phyloP scores from a whole-genome alignment of 2,329 filamentous ascomycete species.

The Calycina herbarum region DNA sequence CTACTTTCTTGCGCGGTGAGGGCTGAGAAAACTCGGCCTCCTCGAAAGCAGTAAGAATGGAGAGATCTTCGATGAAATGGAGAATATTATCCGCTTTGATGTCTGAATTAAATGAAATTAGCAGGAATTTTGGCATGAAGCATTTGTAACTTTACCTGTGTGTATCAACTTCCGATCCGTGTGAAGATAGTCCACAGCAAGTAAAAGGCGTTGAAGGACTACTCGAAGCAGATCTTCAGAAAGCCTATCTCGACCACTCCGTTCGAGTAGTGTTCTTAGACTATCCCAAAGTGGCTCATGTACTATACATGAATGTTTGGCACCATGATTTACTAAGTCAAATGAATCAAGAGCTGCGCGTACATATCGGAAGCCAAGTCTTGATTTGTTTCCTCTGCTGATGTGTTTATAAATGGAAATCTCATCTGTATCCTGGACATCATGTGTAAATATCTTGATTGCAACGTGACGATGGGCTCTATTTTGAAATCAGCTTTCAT shows the following conservation, averaged over 20 bases:
- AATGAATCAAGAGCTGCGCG: conserved; percentile 42
- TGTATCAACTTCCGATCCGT: conserved; percentile 47
- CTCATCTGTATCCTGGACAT: conserved; percentile 16
- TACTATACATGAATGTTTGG: conserved; percentile 40
- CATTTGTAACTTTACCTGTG: conserved; percentile 40
- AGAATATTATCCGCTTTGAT: conserved; percentile 51
- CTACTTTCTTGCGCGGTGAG: conserved; percentile 43
- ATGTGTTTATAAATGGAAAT: conserved; percentile 46
- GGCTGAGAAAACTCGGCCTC: conserved; percentile 43
- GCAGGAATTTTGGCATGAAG: conserved; percentile 11
- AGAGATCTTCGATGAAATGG: conserved; percentile 40
- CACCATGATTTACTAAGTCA: conserved; percentile 38
- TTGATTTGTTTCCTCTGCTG: conserved; percentile 27
- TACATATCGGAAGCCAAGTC: conserved; percentile 38
- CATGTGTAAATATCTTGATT: conserved; percentile 23
- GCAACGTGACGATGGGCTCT: conserved; percentile 20
- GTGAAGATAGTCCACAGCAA: conserved; percentile 48
- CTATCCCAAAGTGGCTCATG: conserved; percentile 47
- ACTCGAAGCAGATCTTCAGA: conserved; percentile 39
- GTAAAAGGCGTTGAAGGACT: conserved; percentile 42
- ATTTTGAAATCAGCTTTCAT: conserved; percentile 18
- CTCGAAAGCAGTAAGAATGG: conserved; percentile 42
- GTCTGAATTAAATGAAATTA: conserved; percentile 32
- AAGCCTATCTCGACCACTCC: conserved; percentile 42
- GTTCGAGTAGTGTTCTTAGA: conserved; percentile 41